These are phyloP conservation scores for Ramaria rubella DNA, from an alignment of 768 basidiomycete species.

Conservation along the genomic window DNA sequence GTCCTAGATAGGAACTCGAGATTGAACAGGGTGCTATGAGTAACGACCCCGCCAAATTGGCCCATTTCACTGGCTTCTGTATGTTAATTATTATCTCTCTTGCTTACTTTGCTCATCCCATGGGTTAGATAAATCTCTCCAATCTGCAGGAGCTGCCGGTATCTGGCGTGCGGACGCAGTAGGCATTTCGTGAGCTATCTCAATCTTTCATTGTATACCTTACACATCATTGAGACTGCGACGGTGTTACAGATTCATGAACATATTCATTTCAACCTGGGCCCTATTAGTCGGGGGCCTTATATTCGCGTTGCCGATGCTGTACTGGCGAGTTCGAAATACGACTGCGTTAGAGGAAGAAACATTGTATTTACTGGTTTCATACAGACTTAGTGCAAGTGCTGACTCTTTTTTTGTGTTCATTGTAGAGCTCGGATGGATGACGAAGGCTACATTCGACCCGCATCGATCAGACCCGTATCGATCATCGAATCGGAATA, in stretches of 20 bases:
- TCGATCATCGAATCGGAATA: not conserved
- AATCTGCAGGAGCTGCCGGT: conserved; percentile 70
- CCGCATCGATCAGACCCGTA: conserved; percentile 11
- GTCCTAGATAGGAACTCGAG: not conserved
- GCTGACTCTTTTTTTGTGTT: not conserved
- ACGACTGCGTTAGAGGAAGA: conserved; percentile 49
- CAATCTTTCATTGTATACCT: not conserved
- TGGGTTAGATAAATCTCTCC: conserved; percentile 57
- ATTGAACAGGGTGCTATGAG: conserved; percentile 61
- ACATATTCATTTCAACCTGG: conserved; percentile 70
- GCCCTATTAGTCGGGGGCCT: conserved; percentile 59
- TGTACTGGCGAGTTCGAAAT: conserved; percentile 61
- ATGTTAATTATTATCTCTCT: conserved; percentile 24
- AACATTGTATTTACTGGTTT: conserved; percentile 36
- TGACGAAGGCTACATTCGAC: conserved; percentile 16
- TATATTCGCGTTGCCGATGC: conserved; percentile 66
- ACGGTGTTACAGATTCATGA: conserved; percentile 44
- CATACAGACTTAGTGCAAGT: not conserved
- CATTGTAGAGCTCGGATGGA: conserved; percentile 18
- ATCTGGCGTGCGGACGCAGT: conserved; percentile 66
- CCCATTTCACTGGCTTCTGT: conserved; percentile 80
- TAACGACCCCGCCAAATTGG: conserved; percentile 73
- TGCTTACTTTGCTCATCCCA: not conserved
- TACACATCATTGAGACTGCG: too few relatives aligned
- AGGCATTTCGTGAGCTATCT: conserved; percentile 45